These are phyloP conservation scores for Spergularia marina DNA, from an alignment of 148 eudicot genomes.

Conservation along the genomic window DNA sequence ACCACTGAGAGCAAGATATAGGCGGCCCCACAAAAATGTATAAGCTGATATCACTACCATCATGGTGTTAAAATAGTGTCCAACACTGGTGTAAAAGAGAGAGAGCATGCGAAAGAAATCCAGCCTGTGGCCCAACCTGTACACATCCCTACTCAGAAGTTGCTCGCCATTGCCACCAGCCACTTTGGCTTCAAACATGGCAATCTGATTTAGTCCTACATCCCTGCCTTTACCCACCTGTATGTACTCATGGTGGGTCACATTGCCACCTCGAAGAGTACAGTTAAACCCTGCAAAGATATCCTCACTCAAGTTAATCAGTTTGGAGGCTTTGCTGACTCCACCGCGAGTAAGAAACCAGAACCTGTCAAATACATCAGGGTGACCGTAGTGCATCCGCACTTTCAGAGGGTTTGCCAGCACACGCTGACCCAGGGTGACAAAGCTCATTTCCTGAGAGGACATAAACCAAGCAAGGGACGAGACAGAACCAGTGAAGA, in stretches of 20 bases:
- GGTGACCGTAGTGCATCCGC: slow-evolving; percentile 98
- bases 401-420: slow-evolving; percentile 91
- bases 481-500: slow-evolving; percentile 92
- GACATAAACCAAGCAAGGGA: slow-evolving; percentile 99
- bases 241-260: slow-evolving; percentile 91
- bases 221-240: slow-evolving; percentile 99
- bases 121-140: slow-evolving; percentile 86
- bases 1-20: slow-evolving; percentile 90
- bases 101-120: slow-evolving; percentile 98
- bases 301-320: slow-evolving; percentile 92
- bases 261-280: slow-evolving; percentile 90
- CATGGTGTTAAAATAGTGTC: slow-evolving; percentile 78
- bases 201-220: slow-evolving; percentile 89
- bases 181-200: slow-evolving; percentile 99
- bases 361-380: slow-evolving; percentile 90
- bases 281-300: slow-evolving; percentile 94
- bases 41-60: slow-evolving; percentile 73
- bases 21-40: slow-evolving; percentile 85
- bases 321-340: slow-evolving; percentile 86
- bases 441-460: slow-evolving; percentile 88
- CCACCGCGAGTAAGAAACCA: slow-evolving; percentile 93
- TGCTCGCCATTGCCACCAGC: slow-evolving; percentile 97
- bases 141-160: slow-evolving; percentile 85
- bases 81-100: slow-evolving; percentile 78
- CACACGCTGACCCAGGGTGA: slow-evolving; percentile 92